Evolutionary conservation across 495 filamentous ascomycete species (phyloP).

Genomic region (Eremomyces bilateralis): DNA sequence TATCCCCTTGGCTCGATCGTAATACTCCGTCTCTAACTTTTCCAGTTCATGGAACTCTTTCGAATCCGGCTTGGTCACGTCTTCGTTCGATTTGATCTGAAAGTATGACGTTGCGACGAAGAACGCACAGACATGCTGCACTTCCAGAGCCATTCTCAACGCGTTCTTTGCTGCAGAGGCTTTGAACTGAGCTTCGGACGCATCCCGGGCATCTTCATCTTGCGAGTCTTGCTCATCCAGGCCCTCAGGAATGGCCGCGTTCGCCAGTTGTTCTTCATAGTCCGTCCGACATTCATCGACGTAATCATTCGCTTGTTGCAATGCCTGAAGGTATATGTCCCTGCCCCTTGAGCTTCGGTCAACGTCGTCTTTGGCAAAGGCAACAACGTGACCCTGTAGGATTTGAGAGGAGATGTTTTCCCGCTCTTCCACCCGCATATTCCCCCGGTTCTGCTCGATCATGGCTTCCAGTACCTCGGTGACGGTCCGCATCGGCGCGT

Average conservation of each 20-base stretch:
- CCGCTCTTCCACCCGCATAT: conserved; percentile 44
- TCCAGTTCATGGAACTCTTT: conserved; percentile 43
- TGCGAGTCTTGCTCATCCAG: conserved; percentile 18
- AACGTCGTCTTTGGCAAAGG: conserved; percentile 29
- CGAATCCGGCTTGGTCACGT: conserved; percentile 38
- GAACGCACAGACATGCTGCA: conserved; percentile 65
- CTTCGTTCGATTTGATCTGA: conserved; percentile 51
- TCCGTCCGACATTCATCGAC: conserved; percentile 44
- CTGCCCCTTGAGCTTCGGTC: conserved; percentile 32
- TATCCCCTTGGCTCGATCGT: conserved; percentile 54
- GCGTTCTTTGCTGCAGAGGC: conserved; percentile 41
- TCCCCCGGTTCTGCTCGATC: conserved; percentile 56
- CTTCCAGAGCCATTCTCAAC: conserved; percentile 49
- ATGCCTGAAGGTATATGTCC: conserved; percentile 39
- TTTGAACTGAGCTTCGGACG: too few relatives aligned
- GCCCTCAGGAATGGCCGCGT: conserved; percentile 1
- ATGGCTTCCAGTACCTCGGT: conserved; percentile 68
- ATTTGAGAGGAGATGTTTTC: conserved; percentile 36
- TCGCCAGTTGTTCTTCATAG: conserved; percentile 22
- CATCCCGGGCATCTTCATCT: conserved; percentile 24
- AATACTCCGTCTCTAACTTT: conserved; percentile 43
- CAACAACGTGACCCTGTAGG: conserved; percentile 49
- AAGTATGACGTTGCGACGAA: conserved; percentile 67
- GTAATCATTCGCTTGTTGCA: conserved; percentile 28
- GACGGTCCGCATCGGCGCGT: conserved; percentile 53